Evolutionary conservation across 306 rosid species (phyloP), one percentile per base, ranked within the genome.

Genomic region (Trifolium repens): DNA sequence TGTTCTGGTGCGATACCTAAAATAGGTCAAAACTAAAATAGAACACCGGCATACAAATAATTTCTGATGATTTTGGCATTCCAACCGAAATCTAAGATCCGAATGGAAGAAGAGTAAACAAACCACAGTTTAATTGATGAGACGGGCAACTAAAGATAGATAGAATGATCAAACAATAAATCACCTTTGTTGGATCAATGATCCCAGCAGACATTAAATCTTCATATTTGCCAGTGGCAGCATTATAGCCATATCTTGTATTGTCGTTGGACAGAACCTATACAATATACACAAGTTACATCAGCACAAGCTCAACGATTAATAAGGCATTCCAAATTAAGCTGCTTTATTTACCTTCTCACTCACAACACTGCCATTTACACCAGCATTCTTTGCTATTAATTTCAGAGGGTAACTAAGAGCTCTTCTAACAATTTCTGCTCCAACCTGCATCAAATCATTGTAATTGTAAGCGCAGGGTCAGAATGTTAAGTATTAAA

Each of bases 311-410:
- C 16, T 32, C 47, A 19, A 8, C 4, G 5, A 22, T 11, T 43
- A 65, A 40, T 9, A 12, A 46, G 17, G 49, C 7, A 17, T 40
- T 44, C 34, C 4, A 40, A 15, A 46, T 40, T 37, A 8, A 65
- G 22, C 6, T 53, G 9, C n/a, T 47, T 37, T 11, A 4, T 32
- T 67, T 84, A 94, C 99, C 98, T 96, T 96, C 89, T 96, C 99
- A 42, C 99, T 96, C 34, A 96, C 98, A 39, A 96, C 99, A 42
- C 99, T 92, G 26, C 99, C 99, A 73, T 96, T 96, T 27, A 96
- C 99, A 85, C 99, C 99, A 35, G 99, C 98, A 19, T 96, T 96
- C 85, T 96, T 96, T 8, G 99, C 99, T 57, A 96, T 96, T 77
- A 96, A 86, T 78, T 96, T 96, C 73, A 96, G 79, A 42, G 99